Evolutionary conservation across 2,329 filamentous ascomycete genomes (phyloP).

Genomic region (Coniella lustricola): DNA sequence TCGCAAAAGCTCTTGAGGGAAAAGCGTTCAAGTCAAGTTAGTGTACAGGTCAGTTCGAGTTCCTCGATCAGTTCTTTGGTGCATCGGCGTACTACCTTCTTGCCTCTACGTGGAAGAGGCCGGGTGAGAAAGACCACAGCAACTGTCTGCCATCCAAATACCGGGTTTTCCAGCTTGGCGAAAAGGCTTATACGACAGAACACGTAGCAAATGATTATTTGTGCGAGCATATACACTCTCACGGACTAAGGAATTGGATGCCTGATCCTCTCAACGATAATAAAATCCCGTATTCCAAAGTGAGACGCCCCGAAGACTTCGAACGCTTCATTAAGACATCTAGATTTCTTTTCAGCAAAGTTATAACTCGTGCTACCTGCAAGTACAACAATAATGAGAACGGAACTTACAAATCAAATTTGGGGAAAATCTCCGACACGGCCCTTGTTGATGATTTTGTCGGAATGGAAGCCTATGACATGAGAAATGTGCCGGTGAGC

Average conservation of each 20-base stretch:
- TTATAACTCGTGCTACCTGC: background rate
- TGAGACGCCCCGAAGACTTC: background rate
- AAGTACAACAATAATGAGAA: background rate
- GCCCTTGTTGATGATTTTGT: background rate
- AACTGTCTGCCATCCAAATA: background rate
- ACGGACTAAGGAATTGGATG: background rate
- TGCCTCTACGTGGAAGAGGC: background rate
- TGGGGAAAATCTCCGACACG: background rate
- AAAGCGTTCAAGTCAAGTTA: background rate
- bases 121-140: background rate
- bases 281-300: background rate
- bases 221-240: background rate
- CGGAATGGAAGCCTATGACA: background rate
- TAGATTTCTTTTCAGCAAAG: no score
- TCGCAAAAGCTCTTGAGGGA: background rate
- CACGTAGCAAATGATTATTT: background rate
- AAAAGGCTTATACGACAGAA: background rate
- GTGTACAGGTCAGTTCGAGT: background rate
- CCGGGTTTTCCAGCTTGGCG: background rate
- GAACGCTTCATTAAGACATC: background rate
- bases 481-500: background rate
- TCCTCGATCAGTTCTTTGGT: background rate
- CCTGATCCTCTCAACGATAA: background rate
- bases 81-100: background rate
- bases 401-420: background rate